Base-by-base conservation (phyloP, 257 asterid genomes). In the Henckelia pumila region DNA sequence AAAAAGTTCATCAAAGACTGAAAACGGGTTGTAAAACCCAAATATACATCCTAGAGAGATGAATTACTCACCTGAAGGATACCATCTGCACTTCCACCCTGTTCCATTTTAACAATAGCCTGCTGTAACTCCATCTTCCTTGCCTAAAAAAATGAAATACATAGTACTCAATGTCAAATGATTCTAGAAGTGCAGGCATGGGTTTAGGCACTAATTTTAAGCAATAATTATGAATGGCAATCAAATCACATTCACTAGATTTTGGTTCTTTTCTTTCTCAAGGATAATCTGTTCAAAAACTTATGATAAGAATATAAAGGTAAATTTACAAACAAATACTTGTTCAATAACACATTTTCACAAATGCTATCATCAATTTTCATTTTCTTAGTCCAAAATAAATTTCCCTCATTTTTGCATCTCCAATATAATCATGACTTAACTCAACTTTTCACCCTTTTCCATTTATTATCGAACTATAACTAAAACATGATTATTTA, bases 21-120 rank as follows among this genome's bases (percentile, higher is more conserved):
- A 61, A 33, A 35, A 28, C 56, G n/a, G 52, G 21, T 56, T 73
- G 56, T 32, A 69, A 62, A 35, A 68, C 62, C 59, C 63, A 64
- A 56, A 21, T 35, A 64, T 47, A 22, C 32, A 56, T 69, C 69
- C 59, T n/a, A 57, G 44, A 66, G 50, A 59, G 55, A 49, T 23
- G 69, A 61, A 60, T 60, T 56, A 33, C 64, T 79, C 67, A 94
- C 99, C 97, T 94, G 97, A 81, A 94, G 99, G 81, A 94, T 87
- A 75, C 99, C 99, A 79, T 94, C 99, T 62, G 92, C 92, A 80
- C 99, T 94, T 76, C 99, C 99, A 74, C 99, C 99, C 81, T 94
- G 99, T 78, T 94, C 99, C 89, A 94, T 87, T 89, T 84, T 91
- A 65, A 59, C 75, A 67, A 94, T 81, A 69, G 99, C 99, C 66